Base-by-base conservation (phyloP, 306 rosid genomes). In the Cercis canadensis region DNA sequence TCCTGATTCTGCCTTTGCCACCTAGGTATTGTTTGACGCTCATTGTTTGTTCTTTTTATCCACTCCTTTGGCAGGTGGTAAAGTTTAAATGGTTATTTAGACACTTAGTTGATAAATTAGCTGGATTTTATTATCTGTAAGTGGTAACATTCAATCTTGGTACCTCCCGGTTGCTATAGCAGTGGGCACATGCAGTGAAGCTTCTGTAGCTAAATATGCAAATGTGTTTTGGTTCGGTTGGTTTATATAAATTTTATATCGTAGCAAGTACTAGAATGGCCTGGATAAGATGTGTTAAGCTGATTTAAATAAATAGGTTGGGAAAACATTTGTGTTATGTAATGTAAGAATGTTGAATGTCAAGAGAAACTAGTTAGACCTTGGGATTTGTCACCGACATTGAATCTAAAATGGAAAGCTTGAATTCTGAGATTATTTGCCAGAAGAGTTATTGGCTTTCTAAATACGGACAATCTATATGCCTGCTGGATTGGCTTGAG, bases 101-200 rank as follows among this genome's bases (percentile, higher is more conserved):
- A 15, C 69, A 12, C 52, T 45, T 47, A 0, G 31, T 45, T 32
- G 55, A 52, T 74, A 53, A 73, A 40, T 77, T 62, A 12, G 62
- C 65, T 73, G 5, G 49, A 19, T 51, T 57, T 56, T 46, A 11
- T 45, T 34, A 55, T 7, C 18, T 4, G 16, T 18, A n/a, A 32
- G 32, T 29, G 41, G 5, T 55, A 39, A 66, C 50, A 69, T 65
- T 60, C 39, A 62, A 5, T 54, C 51, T 41, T 14, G 17, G 67
- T 53, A 41, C 40, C 40, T 65, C 49, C 9, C 0, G 19, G 12
- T 47, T 61, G 11, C 58, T 59, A 11, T 72, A 14, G 73, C 74
- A 57, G 57, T 46, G 13, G 72, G 74, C 74, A 59, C 63, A 52
- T 60, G 77, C 33, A 54, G 56, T 66, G 43, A 59, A 65, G 72